Evolutionary conservation across 2,329 filamentous ascomycete genomes (phyloP).

Genomic region (Trichoderma atroviride): DNA sequence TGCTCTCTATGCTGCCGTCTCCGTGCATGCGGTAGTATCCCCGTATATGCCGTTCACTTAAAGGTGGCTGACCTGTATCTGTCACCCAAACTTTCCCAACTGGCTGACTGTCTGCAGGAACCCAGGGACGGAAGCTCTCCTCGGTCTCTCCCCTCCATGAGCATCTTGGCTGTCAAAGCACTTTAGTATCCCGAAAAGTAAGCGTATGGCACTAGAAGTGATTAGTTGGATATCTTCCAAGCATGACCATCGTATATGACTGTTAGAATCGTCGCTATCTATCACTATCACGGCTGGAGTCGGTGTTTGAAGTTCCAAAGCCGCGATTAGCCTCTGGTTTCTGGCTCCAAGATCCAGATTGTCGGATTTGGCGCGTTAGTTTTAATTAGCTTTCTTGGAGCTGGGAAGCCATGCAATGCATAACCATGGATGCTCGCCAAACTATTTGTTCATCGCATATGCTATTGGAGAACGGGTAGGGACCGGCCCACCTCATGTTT

Average conservation of each 20-base stretch:
- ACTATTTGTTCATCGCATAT: neutral
- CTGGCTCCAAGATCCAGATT: neutral
- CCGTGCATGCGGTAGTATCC: neutral
- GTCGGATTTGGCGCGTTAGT: neutral
- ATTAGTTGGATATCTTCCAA: neutral
- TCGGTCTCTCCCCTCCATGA: neutral
- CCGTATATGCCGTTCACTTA: neutral
- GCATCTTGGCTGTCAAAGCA: neutral
- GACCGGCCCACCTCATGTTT: neutral
- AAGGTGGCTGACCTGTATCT: neutral
- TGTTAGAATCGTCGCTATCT: neutral
- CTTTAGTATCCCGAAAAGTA: neutral
- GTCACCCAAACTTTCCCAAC: neutral
- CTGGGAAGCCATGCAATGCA: constrained; percentile 6
- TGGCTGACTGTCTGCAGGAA: neutral
- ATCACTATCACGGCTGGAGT: neutral
- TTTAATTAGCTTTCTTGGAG: neutral
- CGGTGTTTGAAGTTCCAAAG: neutral
- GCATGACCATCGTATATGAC: neutral
- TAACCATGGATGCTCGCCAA: neutral
- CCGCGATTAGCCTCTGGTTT: constrained; percentile 2
- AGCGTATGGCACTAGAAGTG: neutral
- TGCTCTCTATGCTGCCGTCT: neutral
- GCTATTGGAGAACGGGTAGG: neutral
- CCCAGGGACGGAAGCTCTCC: neutral